Conservation (phyloP, 2,329 filamentous ascomycete species). For the Spiromastix sp. region DNA sequence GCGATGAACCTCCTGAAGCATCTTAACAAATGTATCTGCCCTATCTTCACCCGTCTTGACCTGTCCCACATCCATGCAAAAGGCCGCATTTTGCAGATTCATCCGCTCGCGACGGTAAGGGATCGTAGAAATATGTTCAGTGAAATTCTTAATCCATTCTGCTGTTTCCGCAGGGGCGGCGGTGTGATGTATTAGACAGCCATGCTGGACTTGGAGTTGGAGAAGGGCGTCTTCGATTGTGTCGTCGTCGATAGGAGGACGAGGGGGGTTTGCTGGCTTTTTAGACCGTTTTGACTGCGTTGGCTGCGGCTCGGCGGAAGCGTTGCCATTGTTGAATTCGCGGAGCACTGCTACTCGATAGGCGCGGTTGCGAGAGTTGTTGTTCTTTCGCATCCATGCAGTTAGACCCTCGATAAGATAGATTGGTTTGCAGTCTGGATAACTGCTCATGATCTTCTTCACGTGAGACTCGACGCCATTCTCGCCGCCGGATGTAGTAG, state of each 20-base stretch:
- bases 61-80: conserved; percentile 73
- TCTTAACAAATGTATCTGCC: conserved; percentile 58
- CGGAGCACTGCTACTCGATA: conserved; percentile 56
- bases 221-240: conserved; percentile 61
- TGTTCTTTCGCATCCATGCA: conserved; percentile 58
- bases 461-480: conserved; percentile 51
- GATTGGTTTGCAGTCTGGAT: conserved; percentile 46
- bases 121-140: conserved; percentile 66
- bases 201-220: conserved; percentile 57
- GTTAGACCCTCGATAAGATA: conserved; percentile 63
- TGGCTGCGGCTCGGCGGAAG: conserved; percentile 15
- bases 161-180: conserved; percentile 51
- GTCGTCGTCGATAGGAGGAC: conserved; percentile 56
- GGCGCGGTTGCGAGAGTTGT: conserved; percentile 54
- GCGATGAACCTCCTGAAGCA: conserved; percentile 65
- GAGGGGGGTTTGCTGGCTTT: conserved; percentile 31
- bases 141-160: conserved; percentile 63
- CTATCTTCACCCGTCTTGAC: conserved; percentile 58
- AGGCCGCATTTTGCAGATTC: conserved; percentile 43
- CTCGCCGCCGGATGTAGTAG: conserved; percentile 26
- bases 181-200: conserved; percentile 61
- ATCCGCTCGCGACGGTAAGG: conserved; percentile 51
- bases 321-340: conserved; percentile 18
- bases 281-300: conserved; percentile 20
- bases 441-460: conserved; percentile 42